Conservation (phyloP, 164 flowering plant species). For the Hamamelis virginiana region DNA sequence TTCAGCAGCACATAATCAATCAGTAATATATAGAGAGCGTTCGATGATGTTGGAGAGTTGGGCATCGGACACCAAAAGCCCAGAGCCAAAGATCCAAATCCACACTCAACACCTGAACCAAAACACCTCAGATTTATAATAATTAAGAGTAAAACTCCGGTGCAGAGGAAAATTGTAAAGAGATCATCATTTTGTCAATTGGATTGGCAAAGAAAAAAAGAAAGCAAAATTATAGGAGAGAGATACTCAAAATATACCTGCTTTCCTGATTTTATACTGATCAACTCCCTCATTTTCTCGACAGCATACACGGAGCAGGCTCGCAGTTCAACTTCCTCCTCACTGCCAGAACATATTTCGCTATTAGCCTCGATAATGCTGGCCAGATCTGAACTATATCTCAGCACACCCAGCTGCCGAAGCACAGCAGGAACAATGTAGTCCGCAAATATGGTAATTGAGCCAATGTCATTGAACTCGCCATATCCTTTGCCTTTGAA, state of each 20-base stretch:
- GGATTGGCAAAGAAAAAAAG: neutral
- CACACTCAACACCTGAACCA: slow-evolving; percentile 77
- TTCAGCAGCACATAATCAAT: slow-evolving; percentile 7
- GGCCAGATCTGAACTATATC: slow-evolving; percentile 58
- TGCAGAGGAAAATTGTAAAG: neutral
- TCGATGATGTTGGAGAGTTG: slow-evolving; percentile 77
- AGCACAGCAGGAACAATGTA: slow-evolving; percentile 94
- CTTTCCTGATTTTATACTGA: slow-evolving; percentile 56
- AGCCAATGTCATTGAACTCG: slow-evolving; percentile 66
- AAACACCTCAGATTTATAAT: neutral
- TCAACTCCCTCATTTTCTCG: slow-evolving; percentile 79
- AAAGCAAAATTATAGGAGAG: neutral
- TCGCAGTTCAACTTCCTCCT: slow-evolving; percentile 89
- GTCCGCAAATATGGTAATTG: slow-evolving; percentile 88
- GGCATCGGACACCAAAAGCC: slow-evolving; percentile 63
- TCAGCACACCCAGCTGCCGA: slow-evolving; percentile 81
- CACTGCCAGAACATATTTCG: slow-evolving; percentile 77
- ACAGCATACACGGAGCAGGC: slow-evolving; percentile 92
- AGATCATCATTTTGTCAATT: neutral
- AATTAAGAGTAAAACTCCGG: neutral
- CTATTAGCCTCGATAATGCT: slow-evolving; percentile 48
- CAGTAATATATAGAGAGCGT: slow-evolving; percentile 89
- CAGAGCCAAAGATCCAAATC: slow-evolving; percentile 98
- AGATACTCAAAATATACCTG: slow-evolving; percentile 42
- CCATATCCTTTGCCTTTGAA: slow-evolving; percentile 90